phyloP scores from a whole-genome alignment of 208 protist genomes.

The Crithidia expoeki region DNA sequence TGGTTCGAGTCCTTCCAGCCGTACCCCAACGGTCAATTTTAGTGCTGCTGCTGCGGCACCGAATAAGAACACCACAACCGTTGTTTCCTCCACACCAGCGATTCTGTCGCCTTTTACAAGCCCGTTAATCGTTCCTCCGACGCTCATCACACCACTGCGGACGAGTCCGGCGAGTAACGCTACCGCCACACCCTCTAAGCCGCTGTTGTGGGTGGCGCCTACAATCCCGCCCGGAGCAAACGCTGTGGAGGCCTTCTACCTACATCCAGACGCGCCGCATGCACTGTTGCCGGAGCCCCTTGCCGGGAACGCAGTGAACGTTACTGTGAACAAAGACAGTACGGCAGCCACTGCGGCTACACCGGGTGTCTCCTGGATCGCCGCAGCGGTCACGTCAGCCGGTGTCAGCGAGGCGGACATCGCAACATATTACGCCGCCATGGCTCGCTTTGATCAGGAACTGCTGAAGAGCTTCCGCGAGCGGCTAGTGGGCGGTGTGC shows the following conservation, averaged over 20 bases:
- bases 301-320: neutral
- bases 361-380: neutral
- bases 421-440: conserved; percentile 8
- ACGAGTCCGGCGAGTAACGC: neutral
- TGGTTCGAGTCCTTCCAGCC: too few species aligned
- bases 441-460: conserved; percentile 47
- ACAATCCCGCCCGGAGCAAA: neutral
- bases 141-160: neutral
- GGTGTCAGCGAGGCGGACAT: neutral
- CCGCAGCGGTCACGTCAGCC: neutral
- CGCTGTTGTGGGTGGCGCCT: conserved; percentile 2
- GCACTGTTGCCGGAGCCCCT: neutral
- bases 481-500: conserved; percentile 49
- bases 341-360: neutral
- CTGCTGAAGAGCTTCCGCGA: conserved; percentile 52
- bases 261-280: neutral
- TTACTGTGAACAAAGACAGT: neutral
- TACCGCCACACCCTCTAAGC: neutral
- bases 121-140: neutral
- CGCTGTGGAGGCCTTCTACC: neutral
- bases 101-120: neutral
- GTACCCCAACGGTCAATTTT: neutral
- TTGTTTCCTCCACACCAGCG: neutral
- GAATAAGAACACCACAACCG: neutral
- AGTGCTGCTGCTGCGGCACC: neutral